Base-by-base conservation (phyloP, 2,329 filamentous ascomycete genomes). In the Neofusicoccum umdonicola region DNA sequence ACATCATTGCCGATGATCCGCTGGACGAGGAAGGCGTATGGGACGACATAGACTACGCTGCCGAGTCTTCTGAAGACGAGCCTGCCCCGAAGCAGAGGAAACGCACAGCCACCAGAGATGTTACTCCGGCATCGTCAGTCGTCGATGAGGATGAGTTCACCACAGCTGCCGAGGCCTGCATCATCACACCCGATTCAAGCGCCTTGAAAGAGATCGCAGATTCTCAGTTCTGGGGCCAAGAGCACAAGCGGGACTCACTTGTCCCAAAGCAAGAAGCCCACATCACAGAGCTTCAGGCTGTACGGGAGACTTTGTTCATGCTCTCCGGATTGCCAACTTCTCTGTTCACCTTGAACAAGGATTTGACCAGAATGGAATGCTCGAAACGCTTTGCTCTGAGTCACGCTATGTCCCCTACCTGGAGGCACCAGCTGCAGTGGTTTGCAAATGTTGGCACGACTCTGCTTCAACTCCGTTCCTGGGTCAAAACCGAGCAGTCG, bases 241-340 rank as follows among this genome's bases (percentile, higher is more conserved):
- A 45, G n/a, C 39, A 56, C 70, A 62, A 63, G 39, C 34, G 56
- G 2, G 56, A 60, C n/a, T 51, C 63, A 7, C 7, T 48, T 17
- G 37, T 41, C 17, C 6, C 50, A 7, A 41, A 58, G 41, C 62
- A 37, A 42, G 52, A 35, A n/a, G 15, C 68, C 3, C 70, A 73
- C 15, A 80, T 94, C 5, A 86, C 90, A 0, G 93, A 97, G 73
- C 80, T 90, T 1, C 88, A 93, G 68, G 81, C 88, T 11, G 79
- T 93, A 31, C 87, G 92, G 54, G 93, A 98, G 72, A 85, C 87
- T 0, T 80, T 97, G 0, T 94, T 92, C 71, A 96, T 97, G 91
- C 83, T 98, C 0, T 86, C 87, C 62, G 93, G 93, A 0, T 79
- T 95, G 3, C 85, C 88, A 5, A 94, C 90, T 2, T 89, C 87